A percentile compares a stretch with the other conserved stretches of the same genome.
phyloP scores from a whole-genome alignment of 495 filamentous ascomycete species.

The Aspergillus heteromorphus region DNA sequence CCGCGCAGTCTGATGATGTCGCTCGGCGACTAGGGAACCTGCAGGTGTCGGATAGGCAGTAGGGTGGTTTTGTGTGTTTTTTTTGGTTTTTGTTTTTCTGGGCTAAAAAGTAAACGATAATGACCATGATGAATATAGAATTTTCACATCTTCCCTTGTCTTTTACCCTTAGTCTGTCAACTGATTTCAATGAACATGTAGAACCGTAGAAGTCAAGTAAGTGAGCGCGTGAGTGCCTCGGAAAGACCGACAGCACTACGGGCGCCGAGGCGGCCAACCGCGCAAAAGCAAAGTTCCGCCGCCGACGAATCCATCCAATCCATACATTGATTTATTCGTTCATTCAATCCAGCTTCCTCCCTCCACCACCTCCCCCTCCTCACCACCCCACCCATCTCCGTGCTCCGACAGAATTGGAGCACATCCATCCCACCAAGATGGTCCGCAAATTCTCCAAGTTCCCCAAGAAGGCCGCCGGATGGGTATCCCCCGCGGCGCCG shows the following conservation, averaged over 20 bases:
- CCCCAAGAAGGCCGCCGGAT: conserved; percentile 22
- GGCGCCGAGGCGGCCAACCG: conserved; percentile 35
- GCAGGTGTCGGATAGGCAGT: conserved; percentile 25
- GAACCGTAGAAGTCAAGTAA: no score
- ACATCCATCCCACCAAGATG: conserved; percentile 25
- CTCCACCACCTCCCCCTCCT: not conserved
- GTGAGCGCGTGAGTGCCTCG: no score
- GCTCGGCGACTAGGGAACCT: conserved; percentile 29
- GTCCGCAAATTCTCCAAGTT: conserved; percentile 29
- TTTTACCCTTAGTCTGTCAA: no score
- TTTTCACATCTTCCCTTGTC: conserved; percentile 13
- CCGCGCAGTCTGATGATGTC: conserved; percentile 21
- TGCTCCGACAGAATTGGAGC: not conserved
- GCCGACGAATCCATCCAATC: conserved; percentile 4
- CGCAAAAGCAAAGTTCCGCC: conserved; percentile 37
- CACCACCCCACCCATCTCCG: not conserved
- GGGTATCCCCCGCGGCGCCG: conserved; percentile 15
- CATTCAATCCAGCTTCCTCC: not conserved
- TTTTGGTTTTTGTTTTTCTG: not conserved
- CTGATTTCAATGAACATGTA: no score
- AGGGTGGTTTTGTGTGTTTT: no score
- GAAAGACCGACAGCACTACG: conserved; percentile 19
- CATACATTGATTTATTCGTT: not conserved
- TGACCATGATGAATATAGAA: conserved; percentile 32
- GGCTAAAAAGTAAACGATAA: conserved; percentile 21